Evolutionary conservation across 176 grass and related monocot genomes (phyloP), one percentile per base, ranked within the genome.

Genomic region (Carex kokanica): DNA sequence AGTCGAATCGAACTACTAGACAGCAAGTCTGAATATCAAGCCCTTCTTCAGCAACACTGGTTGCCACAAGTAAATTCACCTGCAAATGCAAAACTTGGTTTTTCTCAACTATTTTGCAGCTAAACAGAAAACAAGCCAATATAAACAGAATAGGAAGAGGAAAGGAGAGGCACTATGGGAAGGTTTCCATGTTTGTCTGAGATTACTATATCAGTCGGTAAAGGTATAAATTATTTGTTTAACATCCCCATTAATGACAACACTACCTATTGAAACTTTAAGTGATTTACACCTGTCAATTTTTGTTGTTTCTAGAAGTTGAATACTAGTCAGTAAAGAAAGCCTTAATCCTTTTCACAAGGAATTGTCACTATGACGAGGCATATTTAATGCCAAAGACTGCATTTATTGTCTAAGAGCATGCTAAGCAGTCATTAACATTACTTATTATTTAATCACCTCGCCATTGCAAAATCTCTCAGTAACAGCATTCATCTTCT

Each of bases 1-100:
- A 91, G 89, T 98, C 95, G 75, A 98, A 98, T 81, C 95, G 90
- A 88, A 98, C 86, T 67, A 98, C 95, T 54, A 98, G 90, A 83
- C 90, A 93, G 82, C 95, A 98, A 8, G 95, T 98, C 83, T 94
- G 90, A 88, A 98, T 93, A 75, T 98, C 95, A 80, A 98, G 95
- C 51, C 95, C 95, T 88, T 98, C 95, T 91, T 98, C 95, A 87
- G 88, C 95, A 79, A 98, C 95, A 80, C 90, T 98, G 63, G 95
- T 98, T 84, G 95, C 90, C 73, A 98, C 89, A 78, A 98, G 88
- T 86, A 98, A 89, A 86, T 94, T 98, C 84, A 94, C 95, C 95
- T 98, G 74, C 77, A 86, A 80, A 47, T 2, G 14, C 49, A 43
- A 17, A 51, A 51, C 12, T 74, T 25, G 49, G 32, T 40, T 74